Evolutionary conservation across 1,139 yeast genomes (phyloP), one percentile per base, ranked within the genome.

Genomic region (Wickerhamiella infanticola): DNA sequence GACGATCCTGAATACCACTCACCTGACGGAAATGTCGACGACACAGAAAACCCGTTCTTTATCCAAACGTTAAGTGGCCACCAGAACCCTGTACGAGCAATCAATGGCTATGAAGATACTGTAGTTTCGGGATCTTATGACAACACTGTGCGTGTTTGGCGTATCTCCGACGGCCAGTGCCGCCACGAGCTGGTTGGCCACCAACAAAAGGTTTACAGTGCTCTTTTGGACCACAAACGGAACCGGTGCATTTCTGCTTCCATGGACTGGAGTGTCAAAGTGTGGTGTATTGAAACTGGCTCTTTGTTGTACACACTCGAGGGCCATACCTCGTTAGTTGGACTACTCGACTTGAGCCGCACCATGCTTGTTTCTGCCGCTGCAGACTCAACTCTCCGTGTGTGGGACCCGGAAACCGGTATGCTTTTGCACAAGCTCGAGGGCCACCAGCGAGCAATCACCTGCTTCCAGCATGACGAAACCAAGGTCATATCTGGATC

Each of bases 41-140:
- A 83, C 55, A 11, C 33, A 11, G 33, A 29, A 7, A 29, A 29
- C 11, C 93, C 90, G 3, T 85, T 73, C 57, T 75, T 84, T 46
- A 69, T 90, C 37, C 75, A 82, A n/a, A 75, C 82, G 0, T 65
- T 90, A 40, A 67, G 77, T 23, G 98, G 98, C 0, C 98, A 90
- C 61, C 73, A 84, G 5, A 85, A 80, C 41, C 75, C 94, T 3
- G 97, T 90, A 2, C 74, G 98, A 45, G 81, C 95, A 0, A 82
- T 90, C 8, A 74, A 93, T 1, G 96, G 95, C 0, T 70, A 78
- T 60, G 95, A 93, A 1, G 84, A 84, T 56, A 75, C 81, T 7
- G 75, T 88, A 33, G 79, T 90, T 2, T 81, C 94, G 35, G 97
- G 96, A 0, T 82, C 95, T 3, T 90, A 90, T 60, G 98, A 90